Percentiles rank a stretch among this genome's conserved stretches.
Conservation (phyloP, 1,139 yeast genomes). For the Martiniozyma asiatica region DNA sequence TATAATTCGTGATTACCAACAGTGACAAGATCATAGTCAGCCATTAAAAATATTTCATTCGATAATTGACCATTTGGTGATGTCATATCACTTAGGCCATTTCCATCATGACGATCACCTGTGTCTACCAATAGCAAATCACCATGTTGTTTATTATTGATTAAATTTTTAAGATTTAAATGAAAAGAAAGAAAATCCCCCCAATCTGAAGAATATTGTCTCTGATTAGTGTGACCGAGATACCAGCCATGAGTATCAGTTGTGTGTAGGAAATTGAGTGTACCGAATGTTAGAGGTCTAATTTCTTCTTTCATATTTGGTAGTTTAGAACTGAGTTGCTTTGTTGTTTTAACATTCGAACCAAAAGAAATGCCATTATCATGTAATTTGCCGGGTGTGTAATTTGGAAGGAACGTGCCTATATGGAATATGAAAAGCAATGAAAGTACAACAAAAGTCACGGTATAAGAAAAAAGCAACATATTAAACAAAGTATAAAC, state of each 20-base stretch:
- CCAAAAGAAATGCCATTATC: no score
- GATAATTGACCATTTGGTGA: constrained; percentile 55
- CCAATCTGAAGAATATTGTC: constrained; percentile 76
- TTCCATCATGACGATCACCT: constrained; percentile 94
- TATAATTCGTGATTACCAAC: constrained; percentile 92
- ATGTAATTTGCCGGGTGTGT: no score
- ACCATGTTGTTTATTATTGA: constrained; percentile 27
- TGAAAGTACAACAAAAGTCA: no score
- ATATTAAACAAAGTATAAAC: no score
- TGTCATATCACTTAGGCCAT: constrained; percentile 69
- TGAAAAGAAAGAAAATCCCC: constrained; percentile 79
- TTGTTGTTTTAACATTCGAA: no score
- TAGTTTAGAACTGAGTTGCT: no score
- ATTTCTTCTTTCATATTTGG: no score
- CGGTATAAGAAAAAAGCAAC: no score
- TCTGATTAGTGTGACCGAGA: constrained; percentile 73
- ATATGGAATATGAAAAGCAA: no score
- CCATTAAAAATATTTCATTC: constrained; percentile 48
- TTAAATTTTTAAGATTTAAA: constrained; percentile 37
- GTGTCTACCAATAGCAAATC: constrained; percentile 74
- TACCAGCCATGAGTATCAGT: constrained; percentile 97
- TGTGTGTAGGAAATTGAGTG: constrained; percentile 75
- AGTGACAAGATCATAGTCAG: constrained; percentile 69
- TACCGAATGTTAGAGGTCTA: constrained; percentile 40
- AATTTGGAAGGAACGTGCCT: no score